Conservation (phyloP, 441 rosid species). For the Corymbia calophylla region DNA sequence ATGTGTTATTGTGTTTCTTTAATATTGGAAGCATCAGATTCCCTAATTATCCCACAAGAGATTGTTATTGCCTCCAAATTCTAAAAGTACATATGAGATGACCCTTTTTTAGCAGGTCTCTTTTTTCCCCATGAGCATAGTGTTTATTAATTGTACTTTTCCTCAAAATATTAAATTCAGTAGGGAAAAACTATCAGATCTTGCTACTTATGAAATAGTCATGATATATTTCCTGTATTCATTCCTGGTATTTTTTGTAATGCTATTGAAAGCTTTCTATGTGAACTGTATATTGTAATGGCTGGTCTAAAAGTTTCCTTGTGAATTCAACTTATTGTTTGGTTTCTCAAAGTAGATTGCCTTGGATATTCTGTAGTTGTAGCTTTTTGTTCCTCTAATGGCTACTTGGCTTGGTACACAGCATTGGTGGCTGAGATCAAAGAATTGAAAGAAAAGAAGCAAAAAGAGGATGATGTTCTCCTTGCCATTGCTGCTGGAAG, state of each 20-base stretch:
- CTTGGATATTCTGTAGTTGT: background rate
- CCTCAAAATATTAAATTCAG: background rate
- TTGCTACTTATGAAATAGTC: background rate
- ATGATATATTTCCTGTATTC: background rate
- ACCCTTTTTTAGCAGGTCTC: background rate
- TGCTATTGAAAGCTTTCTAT: background rate
- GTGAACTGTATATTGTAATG: background rate
- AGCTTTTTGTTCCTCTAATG: background rate
- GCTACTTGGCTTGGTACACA: slow-evolving; percentile 16
- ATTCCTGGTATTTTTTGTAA: slow-evolving; percentile 9
- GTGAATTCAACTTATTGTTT: background rate
- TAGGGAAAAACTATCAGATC: background rate
- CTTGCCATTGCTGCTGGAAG: slow-evolving; percentile 92
- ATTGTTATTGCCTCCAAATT: background rate
- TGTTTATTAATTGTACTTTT: background rate
- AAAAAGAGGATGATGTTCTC: slow-evolving; percentile 72
- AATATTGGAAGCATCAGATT: background rate
- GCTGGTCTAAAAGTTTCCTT: background rate
- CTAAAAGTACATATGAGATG: background rate
- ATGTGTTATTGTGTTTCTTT: background rate
- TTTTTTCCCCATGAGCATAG: background rate
- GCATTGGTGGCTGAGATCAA: slow-evolving; percentile 85
- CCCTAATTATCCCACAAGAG: background rate
- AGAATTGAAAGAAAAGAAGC: slow-evolving; percentile 80
- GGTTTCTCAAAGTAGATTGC: background rate